Base-by-base conservation (phyloP, 139 green algal genomes). In the Microglena sp. region DNA sequence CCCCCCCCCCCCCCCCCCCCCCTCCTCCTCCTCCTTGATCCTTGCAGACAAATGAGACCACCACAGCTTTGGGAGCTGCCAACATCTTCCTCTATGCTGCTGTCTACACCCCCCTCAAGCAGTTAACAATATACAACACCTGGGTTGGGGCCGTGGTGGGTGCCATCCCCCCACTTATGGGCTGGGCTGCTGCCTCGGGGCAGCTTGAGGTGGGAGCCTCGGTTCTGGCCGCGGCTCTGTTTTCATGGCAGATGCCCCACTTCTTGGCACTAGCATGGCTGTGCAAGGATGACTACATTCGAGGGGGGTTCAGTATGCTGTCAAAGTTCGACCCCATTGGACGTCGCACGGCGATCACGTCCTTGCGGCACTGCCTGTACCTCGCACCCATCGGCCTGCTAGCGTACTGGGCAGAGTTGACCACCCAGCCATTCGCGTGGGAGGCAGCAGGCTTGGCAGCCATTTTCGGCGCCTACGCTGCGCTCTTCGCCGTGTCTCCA, bases 81-180 rank as follows among this genome's bases (percentile, higher is more conserved):
- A 99, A 98, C 82, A 97, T 99, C 45, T 56, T 60, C 15, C 85
- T 99, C 35, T 99, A 99, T 60, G 88, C 94, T 1, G 81, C 68
- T 40, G 76, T 96, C 27, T 99, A 99, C 83, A 99, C 94, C 0
- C 92, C 94, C 0, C 79, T 99, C 2, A 99, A 99, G 78, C 86
- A 89, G 66, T 4, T 97, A 15, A 89, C 76, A 59, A 34, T 79
- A 0, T 54, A 11, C 11, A 78, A 80, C 60, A 99, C 94, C 5
- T 99, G 94, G 94, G 86, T 99, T 33, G 94, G 94, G 27, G 94
- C 94, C 1, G 66, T 97, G 3, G 94, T 99, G 50, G 94, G 94
- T 18, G 94, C 90, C 35, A 89, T 99, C 54, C 94, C 94, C 18
- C 94, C 94, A 1, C 85, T 99, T 8, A 98, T 99, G 86, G 94